Evolutionary conservation across 2,329 filamentous ascomycete species (phyloP), one percentile per base, ranked within the genome.

Genomic region (Exophiala bonariae): DNA sequence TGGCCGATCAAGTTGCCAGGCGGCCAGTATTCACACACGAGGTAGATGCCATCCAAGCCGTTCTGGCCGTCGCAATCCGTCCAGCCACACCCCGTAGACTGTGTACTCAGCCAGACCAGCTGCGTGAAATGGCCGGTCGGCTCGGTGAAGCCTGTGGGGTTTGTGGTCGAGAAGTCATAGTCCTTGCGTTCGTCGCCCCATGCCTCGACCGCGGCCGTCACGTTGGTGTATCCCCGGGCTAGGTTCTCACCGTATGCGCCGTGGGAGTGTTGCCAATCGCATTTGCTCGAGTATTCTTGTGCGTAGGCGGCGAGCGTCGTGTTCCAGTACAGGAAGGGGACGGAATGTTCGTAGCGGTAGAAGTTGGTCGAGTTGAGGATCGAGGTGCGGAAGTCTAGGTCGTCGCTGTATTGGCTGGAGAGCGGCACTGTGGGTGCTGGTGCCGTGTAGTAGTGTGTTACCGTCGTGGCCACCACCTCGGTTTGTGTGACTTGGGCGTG

Each of bases 91-190:
- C 83, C 82, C 1, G 85, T 76, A 26, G 72, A 69, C 5, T 69
- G 81, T 1, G 82, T 86, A 18, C 70, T 65, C 63, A 77, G 80
- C 85, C 86, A 89, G 4, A 89, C 84, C 5, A 89, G 65, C 70
- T 88, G 85, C 1, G 85, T 86, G 58, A 89, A 89, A 62, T 88
- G 84, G 0, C 85, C 85, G 14, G 85, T 86, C 26, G 68, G 63
- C 55, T 82, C 71, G 7, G 60, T 69, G 59, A 86, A 89, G 1
- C 75, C 76, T 0, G 67, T 71, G 3, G 50, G 44, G 10, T 56
- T 33, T 19, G 28, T 41, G 11, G 17, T 34, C 1, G 75, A 61
- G 63, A 79, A 90, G 56, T 85, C 66, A 61, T 88, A 90, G 4
- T 70, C 49, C 0, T 63, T 59, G 9, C 79, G 64, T 66, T 87